Conservation (phyloP, 306 rosid genomes). For the Gastrolobium villosum region DNA sequence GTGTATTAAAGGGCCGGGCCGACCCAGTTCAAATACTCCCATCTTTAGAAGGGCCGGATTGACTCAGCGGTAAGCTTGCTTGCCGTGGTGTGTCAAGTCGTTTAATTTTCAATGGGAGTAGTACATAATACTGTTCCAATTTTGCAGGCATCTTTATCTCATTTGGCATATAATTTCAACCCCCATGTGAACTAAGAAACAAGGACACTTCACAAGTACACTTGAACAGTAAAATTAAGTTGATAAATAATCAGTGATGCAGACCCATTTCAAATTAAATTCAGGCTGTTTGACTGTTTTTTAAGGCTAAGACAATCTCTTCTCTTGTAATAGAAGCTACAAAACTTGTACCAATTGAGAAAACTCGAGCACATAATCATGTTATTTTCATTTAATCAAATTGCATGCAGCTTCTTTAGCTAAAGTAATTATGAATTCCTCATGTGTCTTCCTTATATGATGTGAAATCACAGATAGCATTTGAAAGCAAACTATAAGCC, state of each 20-base stretch:
- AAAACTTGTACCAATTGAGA: neutral
- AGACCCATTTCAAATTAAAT: neutral
- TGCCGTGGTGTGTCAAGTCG: no score
- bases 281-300: neutral
- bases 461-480: neutral
- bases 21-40: no score
- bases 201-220: neutral
- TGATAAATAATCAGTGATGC: neutral
- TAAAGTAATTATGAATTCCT: neutral
- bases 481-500: conserved; percentile 7
- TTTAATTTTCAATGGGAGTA: no score
- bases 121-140: no score
- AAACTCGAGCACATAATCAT: neutral
- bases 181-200: neutral
- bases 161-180: conserved; percentile 14
- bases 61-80: no score
- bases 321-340: neutral
- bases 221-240: neutral
- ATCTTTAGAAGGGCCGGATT: no score
- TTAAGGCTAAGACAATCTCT: neutral
- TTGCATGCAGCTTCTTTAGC: neutral
- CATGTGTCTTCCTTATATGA: neutral
- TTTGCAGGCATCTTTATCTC: conserved; percentile 4
- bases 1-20: no score
- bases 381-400: conserved; percentile 5